These are phyloP conservation scores for Penicillium crystallinum DNA, from an alignment of 495 filamentous ascomycete genomes.

Conservation along the genomic window DNA sequence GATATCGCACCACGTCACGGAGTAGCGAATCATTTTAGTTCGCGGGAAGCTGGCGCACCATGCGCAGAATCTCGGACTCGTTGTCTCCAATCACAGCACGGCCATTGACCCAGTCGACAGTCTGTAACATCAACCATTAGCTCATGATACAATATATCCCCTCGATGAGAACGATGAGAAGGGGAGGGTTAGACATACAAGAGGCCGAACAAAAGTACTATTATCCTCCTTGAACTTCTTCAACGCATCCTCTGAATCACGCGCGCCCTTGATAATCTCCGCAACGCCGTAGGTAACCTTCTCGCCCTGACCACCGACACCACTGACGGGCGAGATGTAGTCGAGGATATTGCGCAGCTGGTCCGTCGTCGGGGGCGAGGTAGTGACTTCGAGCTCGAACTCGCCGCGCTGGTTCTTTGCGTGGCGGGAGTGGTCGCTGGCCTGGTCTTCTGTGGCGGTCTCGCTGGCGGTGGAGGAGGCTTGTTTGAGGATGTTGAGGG, in stretches of 20 bases:
- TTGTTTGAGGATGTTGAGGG: conserved; percentile 70
- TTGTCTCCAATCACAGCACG: conserved; percentile 68
- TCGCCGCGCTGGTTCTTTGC: conserved; percentile 52
- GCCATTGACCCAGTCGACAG: conserved; percentile 93
- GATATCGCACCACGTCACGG: not conserved
- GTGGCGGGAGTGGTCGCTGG: conserved; percentile 54
- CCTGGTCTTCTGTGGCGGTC: conserved; percentile 61
- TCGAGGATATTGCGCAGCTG: conserved; percentile 86
- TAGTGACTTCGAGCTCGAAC: conserved; percentile 84
- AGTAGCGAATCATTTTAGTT: conserved; percentile 6
- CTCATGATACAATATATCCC: conserved; percentile 1
- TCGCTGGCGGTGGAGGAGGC: conserved; percentile 56
- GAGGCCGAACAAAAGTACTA: conserved; percentile 64
- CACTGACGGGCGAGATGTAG: conserved; percentile 60
- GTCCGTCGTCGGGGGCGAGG: conserved; percentile 71
- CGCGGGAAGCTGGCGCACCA: conserved; percentile 52
- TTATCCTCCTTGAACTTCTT: conserved; percentile 57
- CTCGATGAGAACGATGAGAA: not conserved
- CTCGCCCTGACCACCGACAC: conserved; percentile 16
- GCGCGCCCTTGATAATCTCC: conserved; percentile 66
- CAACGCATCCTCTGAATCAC: conserved; percentile 66
- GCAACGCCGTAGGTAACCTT: conserved; percentile 31
- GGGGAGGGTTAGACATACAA: conserved; percentile 47
- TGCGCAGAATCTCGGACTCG: conserved; percentile 77
- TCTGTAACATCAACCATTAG: conserved; percentile 39